Percentiles rank a stretch among this genome's conserved stretches.
phyloP scores from a whole-genome alignment of 2,329 filamentous ascomycete species.

The Chaetomiaceae sp. region DNA sequence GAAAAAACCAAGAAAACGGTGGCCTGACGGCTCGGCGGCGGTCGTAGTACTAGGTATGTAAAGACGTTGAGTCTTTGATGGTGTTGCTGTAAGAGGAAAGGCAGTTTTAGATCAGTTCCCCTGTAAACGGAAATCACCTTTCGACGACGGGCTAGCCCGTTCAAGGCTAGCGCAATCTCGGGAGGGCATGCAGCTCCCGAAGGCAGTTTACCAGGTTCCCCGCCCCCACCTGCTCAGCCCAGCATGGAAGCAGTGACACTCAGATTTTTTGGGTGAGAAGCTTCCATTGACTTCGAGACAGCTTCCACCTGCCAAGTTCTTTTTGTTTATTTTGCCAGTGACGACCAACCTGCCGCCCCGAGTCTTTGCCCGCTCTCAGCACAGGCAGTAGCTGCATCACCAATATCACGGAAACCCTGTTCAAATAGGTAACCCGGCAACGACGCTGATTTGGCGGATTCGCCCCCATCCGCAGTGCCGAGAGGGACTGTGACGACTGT shows the following conservation, averaged over 20 bases:
- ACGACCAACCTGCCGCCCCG: neutral
- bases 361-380: too few relatives aligned
- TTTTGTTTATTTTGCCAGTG: neutral
- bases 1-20: neutral
- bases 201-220: slow-evolving; percentile 11
- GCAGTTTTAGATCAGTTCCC: too few relatives aligned
- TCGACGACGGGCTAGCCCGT: neutral
- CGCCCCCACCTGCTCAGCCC: slow-evolving; percentile 22
- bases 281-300: slow-evolving; percentile 28
- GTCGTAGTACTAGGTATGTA: too few relatives aligned
- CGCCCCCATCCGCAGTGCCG: too few relatives aligned
- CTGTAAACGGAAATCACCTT: neutral
- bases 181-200: neutral
- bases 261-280: slow-evolving; percentile 8
- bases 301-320: slow-evolving; percentile 19
- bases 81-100: neutral
- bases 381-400: too few relatives aligned
- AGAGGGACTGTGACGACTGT: neutral
- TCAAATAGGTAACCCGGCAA: too few relatives aligned
- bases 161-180: neutral
- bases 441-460: too few relatives aligned
- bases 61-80: too few relatives aligned
- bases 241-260: neutral
- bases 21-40: too few relatives aligned
- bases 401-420: too few relatives aligned